phyloP scores from a whole-genome alignment of 164 flowering plant species.

The Chimonanthus praecox region DNA sequence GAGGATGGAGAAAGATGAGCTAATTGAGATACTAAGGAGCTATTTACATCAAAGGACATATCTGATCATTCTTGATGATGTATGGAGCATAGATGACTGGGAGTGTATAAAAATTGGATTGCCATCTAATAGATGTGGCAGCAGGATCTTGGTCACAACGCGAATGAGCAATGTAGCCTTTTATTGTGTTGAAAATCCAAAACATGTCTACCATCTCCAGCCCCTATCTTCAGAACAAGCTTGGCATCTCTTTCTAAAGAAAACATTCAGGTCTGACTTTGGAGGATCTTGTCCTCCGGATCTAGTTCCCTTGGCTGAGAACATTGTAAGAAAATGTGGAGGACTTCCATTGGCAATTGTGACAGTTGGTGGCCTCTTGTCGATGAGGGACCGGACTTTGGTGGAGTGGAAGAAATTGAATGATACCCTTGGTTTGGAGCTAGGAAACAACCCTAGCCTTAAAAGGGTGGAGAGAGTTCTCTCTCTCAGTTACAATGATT shows the following conservation, averaged over 20 bases:
- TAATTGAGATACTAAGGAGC: background rate
- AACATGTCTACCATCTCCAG: background rate
- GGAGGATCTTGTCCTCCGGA: constrained; percentile 9
- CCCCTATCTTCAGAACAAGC: background rate
- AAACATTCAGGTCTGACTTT: background rate
- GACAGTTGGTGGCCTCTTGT: constrained; percentile 45
- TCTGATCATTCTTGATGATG: constrained; percentile 41
- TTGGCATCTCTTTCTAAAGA: constrained; percentile 4
- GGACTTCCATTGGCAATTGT: constrained; percentile 51
- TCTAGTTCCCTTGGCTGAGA: constrained; percentile 28
- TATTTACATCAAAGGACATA: constrained; percentile 8
- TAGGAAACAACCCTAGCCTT: constrained; percentile 15
- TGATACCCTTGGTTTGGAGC: constrained; percentile 30
- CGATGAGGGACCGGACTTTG: constrained; percentile 17
- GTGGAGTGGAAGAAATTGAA: constrained; percentile 35
- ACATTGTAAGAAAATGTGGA: constrained; percentile 39
- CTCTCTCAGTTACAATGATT: constrained; percentile 42
- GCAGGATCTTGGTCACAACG: constrained; percentile 27
- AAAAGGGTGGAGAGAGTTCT: constrained; percentile 34
- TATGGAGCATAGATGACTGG: constrained; percentile 16
- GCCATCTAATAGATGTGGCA: constrained; percentile 13
- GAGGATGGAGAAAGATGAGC: background rate
- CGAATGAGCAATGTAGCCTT: constrained; percentile 26
- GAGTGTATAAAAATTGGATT: background rate
- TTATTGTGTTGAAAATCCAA: background rate